phyloP scores from a whole-genome alignment of 2,329 filamentous ascomycete genomes.

The Fusarium avenaceum region DNA sequence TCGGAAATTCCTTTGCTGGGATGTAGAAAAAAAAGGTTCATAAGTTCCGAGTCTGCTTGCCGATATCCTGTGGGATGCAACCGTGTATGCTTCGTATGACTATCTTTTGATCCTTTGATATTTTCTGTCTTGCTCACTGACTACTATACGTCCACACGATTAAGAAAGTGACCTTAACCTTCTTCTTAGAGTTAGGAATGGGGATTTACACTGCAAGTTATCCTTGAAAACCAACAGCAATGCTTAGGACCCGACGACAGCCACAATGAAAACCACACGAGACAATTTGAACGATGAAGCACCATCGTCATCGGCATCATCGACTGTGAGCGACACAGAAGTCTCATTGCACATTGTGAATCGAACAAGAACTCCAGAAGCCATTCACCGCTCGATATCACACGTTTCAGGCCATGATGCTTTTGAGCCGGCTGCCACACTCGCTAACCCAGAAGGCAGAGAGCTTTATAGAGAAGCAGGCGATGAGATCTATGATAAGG shows the following conservation, averaged over 20 bases:
- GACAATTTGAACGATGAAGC: slow-evolving; percentile 4
- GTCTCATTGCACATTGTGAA: not conserved
- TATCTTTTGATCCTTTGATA: not conserved
- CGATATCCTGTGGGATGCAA: not conserved
- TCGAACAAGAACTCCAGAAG: slow-evolving; percentile 1
- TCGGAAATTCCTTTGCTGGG: slow-evolving; percentile 5
- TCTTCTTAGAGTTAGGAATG: not conserved
- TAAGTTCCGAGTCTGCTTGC: slow-evolving; percentile 2
- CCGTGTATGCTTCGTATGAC: not conserved
- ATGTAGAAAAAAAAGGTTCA: slow-evolving; percentile 10
- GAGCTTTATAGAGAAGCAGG: slow-evolving; percentile 48
- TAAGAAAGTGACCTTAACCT: not conserved
- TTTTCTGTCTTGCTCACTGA: not conserved
- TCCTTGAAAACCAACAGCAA: not conserved
- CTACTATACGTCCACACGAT: not conserved
- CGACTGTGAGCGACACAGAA: slow-evolving; percentile 5
- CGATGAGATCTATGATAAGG: slow-evolving; percentile 74
- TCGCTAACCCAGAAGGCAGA: slow-evolving; percentile 9
- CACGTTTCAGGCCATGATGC: slow-evolving; percentile 51
- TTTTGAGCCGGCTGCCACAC: slow-evolving; percentile 41
- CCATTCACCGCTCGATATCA: slow-evolving; percentile 47
- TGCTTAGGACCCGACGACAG: not conserved
- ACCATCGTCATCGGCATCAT: slow-evolving; percentile 13
- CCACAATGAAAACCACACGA: slow-evolving; percentile 19
- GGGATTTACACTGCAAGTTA: not conserved